These are phyloP conservation scores for Zea luxurians DNA, from an alignment of 176 grass and related monocot genomes.

Conservation along the genomic window DNA sequence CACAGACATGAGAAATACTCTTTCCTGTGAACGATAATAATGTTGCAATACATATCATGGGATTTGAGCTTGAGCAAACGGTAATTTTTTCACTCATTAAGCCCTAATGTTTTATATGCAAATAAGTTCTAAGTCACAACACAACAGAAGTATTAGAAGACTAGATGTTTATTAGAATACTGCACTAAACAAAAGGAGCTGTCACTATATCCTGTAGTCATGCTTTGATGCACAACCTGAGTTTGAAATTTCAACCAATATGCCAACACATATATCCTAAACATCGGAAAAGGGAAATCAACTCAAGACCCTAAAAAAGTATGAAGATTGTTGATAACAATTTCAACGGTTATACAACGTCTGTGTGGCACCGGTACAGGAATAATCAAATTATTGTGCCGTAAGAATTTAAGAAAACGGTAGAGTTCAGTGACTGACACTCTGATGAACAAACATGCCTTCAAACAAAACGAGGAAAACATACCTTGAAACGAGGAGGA, in stretches of 20 bases:
- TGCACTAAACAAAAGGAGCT: not conserved
- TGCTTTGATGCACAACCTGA: constrained; percentile 4
- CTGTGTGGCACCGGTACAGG: constrained; percentile 10
- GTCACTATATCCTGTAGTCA: not conserved
- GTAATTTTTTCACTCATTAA: not conserved
- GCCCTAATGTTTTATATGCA: constrained; percentile 1
- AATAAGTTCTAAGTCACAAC: constrained; percentile 16
- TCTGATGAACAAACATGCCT: constrained; percentile 49
- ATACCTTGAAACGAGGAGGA: constrained; percentile 81
- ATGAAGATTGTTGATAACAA: constrained; percentile 3
- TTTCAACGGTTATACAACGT: not conserved
- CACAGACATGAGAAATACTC: not conserved
- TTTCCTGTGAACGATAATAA: constrained; percentile 21
- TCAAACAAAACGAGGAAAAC: constrained; percentile 56
- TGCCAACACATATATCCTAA: constrained; percentile 17
- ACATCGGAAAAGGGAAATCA: constrained; percentile 5
- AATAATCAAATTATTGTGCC: constrained; percentile 16
- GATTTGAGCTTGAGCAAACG: constrained; percentile 22
- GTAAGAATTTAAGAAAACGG: constrained; percentile 22
- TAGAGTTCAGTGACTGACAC: not conserved
- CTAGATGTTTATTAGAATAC: constrained; percentile 3
- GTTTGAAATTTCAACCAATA: not conserved
- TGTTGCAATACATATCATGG: constrained; percentile 25
- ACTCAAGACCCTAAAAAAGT: not conserved
- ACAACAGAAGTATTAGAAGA: not conserved